Conservation (phyloP, 257 asterid species). For the Solanum chilense region DNA sequence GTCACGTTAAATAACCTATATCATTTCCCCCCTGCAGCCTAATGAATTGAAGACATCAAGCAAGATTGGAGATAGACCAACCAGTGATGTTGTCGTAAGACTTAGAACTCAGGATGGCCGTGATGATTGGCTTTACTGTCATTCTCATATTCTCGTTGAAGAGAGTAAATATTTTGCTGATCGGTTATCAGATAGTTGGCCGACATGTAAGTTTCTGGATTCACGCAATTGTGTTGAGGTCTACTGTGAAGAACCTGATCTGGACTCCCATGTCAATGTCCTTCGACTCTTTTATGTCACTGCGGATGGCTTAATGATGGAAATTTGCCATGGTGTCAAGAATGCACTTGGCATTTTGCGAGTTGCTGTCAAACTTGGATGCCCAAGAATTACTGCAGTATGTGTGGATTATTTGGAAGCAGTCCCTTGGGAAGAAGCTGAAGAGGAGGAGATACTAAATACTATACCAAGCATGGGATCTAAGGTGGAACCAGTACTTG, state of each 20-base stretch:
- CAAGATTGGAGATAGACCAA: constrained; percentile 62
- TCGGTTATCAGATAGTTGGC: constrained; percentile 71
- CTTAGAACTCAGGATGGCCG: constrained; percentile 74
- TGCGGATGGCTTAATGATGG: constrained; percentile 23
- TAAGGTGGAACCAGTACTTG: constrained; percentile 47
- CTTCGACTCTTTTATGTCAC: constrained; percentile 54
- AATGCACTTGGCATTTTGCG: constrained; percentile 63
- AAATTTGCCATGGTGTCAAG: constrained; percentile 43
- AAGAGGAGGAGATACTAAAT: constrained; percentile 83
- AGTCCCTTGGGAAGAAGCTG: constrained; percentile 91
- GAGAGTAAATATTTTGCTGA: constrained; percentile 74
- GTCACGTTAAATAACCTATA: not conserved
- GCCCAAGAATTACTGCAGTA: constrained; percentile 54
- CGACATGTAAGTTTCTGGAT: constrained; percentile 80
- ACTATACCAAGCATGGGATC: constrained; percentile 64
- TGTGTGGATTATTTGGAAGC: constrained; percentile 85
- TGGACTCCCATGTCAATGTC: constrained; percentile 49
- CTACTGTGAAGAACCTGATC: constrained; percentile 54
- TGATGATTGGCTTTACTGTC: constrained; percentile 80
- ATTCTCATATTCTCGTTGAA: constrained; percentile 39
- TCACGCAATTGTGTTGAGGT: constrained; percentile 86
- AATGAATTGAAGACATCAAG: constrained; percentile 19
- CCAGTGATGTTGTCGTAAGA: constrained; percentile 83
- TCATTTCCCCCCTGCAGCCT: constrained; percentile 20
- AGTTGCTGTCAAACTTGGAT: constrained; percentile 57